Evolutionary conservation across 2,329 filamentous ascomycete species (phyloP).

Genomic region (Calonectria montana): DNA sequence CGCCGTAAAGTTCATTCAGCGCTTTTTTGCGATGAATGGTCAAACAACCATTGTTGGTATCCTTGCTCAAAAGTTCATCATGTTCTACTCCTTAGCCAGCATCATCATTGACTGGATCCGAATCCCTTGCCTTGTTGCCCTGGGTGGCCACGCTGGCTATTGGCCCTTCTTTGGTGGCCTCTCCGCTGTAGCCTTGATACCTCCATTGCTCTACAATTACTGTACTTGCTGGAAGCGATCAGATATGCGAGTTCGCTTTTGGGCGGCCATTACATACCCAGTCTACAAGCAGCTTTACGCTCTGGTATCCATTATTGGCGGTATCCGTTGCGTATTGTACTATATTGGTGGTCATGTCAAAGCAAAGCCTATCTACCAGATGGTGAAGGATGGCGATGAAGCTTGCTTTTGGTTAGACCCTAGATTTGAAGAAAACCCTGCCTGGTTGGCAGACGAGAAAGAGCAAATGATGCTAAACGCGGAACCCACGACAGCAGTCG

Average conservation of each 20-base stretch:
- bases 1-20: slow-evolving; percentile 11
- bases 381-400: slow-evolving; percentile 19
- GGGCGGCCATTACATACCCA: slow-evolving; percentile 16
- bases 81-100: slow-evolving; percentile 18
- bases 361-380: slow-evolving; percentile 22
- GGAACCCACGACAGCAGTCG: background rate
- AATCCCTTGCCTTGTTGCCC: slow-evolving; percentile 18
- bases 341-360: slow-evolving; percentile 22
- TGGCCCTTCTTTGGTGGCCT: slow-evolving; percentile 7
- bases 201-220: slow-evolving; percentile 23
- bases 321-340: slow-evolving; percentile 16
- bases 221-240: slow-evolving; percentile 14
- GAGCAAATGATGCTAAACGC: slow-evolving; percentile 3
- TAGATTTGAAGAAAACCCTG: slow-evolving; percentile 22
- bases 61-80: slow-evolving; percentile 15
- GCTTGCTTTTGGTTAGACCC: slow-evolving; percentile 23
- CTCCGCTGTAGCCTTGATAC: slow-evolving; percentile 4
- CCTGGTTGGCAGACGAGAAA: slow-evolving; percentile 22
- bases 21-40: slow-evolving; percentile 16
- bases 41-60: slow-evolving; percentile 13
- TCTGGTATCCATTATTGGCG: slow-evolving; percentile 18
- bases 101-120: slow-evolving; percentile 22
- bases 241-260: slow-evolving; percentile 6
- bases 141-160: slow-evolving; percentile 3
- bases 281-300: slow-evolving; percentile 25